Evolutionary conservation across 2,329 filamentous ascomycete species (phyloP), one percentile per base, ranked within the genome.

Genomic region (Penicillium sp.): DNA sequence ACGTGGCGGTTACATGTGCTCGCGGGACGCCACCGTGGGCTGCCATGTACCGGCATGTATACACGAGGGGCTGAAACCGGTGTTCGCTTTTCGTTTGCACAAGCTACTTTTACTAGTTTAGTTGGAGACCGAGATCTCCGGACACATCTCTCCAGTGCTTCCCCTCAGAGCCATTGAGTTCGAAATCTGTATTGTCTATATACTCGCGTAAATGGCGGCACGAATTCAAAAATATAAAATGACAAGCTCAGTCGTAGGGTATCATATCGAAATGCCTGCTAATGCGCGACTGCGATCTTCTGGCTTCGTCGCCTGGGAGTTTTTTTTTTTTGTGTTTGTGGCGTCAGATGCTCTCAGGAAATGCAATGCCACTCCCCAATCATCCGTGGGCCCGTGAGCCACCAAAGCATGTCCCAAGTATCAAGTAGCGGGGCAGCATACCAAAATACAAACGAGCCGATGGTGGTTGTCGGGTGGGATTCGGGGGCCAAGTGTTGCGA

Each of bases 201-300:
- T 49, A 44, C 40, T 27, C 31, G 33, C 16, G 31, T 16, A 38
- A 39, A 43, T 48, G 46, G 31, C 47, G 44, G 46, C 44, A 51
- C 40, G 44, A 38, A 50, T 48, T 38, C 30, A 47, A 51, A 50
- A 48, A 53, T 53, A 57, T 54, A 55, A 51, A 53, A 54, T 52
- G 59, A 60, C 58, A 70, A 69, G 65, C 64, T 69, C 66, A 66
- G 67, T 66, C 67, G 67, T 71, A 71, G 69, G 69, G 69, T 71
- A 71, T 71, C 69, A 71, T 70, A 70, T 69, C 67, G 65, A 69
- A 71, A 71, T 69, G 68, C 68, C 68, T 69, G 68, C 68, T 71
- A 69, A 69, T 68, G 63, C 61, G 66, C 61, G 66, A 69, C 67
- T 66, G 67, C 63, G 60, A 67, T 67, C 63, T 61, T 63, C 56